A percentile compares a stretch with the other conserved stretches of the same genome.
Evolutionary conservation across 176 grass and related monocot species (phyloP).

Genomic region (Eragrostis curvula): DNA sequence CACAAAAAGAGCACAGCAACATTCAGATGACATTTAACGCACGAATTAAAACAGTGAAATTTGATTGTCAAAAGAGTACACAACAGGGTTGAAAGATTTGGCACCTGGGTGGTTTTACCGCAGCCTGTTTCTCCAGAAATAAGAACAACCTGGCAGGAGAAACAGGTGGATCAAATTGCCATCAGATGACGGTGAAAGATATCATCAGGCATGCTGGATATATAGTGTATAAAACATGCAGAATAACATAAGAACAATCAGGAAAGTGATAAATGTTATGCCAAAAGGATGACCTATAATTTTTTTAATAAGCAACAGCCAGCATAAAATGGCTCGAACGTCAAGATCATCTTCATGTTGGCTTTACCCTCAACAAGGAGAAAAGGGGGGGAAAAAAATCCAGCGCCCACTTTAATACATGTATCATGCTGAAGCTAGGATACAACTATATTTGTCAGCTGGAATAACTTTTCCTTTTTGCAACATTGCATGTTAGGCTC

Average conservation of each 20-base stretch:
- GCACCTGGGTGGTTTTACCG: constrained; percentile 99
- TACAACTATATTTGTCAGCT: constrained; percentile 15
- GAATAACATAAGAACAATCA: constrained; percentile 17
- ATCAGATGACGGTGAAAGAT: constrained; percentile 20
- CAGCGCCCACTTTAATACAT: constrained; percentile 26
- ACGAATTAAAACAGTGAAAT: constrained; percentile 15
- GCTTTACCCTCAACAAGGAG: background rate
- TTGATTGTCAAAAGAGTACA: constrained; percentile 11
- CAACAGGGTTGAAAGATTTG: constrained; percentile 18
- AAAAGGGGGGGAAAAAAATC: background rate
- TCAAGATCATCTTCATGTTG: constrained; percentile 3
- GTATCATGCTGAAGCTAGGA: constrained; percentile 21
- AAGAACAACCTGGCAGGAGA: constrained; percentile 82
- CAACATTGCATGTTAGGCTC: background rate
- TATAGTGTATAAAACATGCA: constrained; percentile 10
- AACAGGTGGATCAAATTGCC: constrained; percentile 43
- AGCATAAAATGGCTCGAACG: constrained; percentile 4
- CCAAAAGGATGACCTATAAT: background rate
- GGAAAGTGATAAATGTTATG: background rate
- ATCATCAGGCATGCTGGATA: background rate
- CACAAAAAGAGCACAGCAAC: background rate
- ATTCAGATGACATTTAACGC: background rate
- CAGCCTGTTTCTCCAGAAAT: constrained; percentile 99
- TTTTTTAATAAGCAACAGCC: background rate
- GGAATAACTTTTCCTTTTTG: background rate